Evolutionary conservation across 129 eudicot species (phyloP), one percentile per base, ranked within the genome.

Genomic region (Apium graveolens): DNA sequence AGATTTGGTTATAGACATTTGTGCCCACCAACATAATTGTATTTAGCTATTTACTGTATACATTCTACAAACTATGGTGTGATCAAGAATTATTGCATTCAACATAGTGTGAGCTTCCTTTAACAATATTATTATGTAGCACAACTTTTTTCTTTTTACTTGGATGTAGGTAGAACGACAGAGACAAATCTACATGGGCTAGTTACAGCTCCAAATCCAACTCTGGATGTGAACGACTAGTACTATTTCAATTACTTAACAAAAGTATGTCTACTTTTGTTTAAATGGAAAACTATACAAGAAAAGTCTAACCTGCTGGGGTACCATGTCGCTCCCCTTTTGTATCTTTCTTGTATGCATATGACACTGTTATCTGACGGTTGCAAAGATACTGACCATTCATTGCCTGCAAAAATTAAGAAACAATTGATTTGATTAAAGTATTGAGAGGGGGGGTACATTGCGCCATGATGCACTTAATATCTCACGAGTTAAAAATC

Each of bases 271-370:
- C 48, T 74, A 26, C 21, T 1, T 43, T 14, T 43, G 39, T 44
- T 11, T 26, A n/a, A 27, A 55, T 55, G 53, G 7, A 20, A 71
- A 63, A n/a, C 73, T 27, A 32, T 14, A 44, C 43, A 16, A 45
- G 34, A 68, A 66, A 85, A 68, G 37, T 38, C 86, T 84, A 53
- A 89, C 98, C 97, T 89, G 98, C 98, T 31, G 98, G 98, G 77
- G 99, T 92, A 73, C 99, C 99, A 85, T 95, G 99, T 46, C 99
- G 93, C 87, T 92, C 99, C 76, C 99, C 99, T 72, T 95, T 95
- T 0, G 99, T 95, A 81, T 95, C 99, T 87, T 95, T 95, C 91
- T 95, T 95, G 96, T 95, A 95, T 78, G 99, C 99, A 85, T 95
- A 95, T 5, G 99, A 90, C 39, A 96, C 99, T 27, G 99, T 92